A percentile compares a stretch with the other conserved stretches of the same genome.
These are phyloP conservation scores for Ustilago lituana DNA, from an alignment of 1,284 basidiomycete genomes.

Conservation along the genomic window DNA sequence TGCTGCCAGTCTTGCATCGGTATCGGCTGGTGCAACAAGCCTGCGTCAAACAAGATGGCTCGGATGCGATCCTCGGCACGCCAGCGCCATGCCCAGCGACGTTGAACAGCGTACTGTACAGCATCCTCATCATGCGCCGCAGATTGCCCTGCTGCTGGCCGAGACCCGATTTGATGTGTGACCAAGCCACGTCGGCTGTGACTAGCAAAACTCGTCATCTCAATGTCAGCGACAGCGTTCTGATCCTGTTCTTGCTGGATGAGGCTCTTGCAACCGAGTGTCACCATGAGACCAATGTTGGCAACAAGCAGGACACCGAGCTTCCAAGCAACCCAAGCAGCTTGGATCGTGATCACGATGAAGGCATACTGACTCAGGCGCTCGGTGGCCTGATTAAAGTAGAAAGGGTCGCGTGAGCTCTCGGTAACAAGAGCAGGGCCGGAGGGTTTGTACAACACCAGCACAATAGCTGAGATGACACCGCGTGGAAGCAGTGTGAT, in stretches of 20 bases:
- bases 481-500: conserved; percentile 48
- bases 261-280: conserved; percentile 21
- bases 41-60: conserved; percentile 32
- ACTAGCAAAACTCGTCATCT: conserved; percentile 14
- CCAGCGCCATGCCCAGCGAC: conserved; percentile 38
- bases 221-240: conserved; percentile 7
- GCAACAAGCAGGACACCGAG: conserved; percentile 27
- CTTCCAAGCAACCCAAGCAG: conserved; percentile 51
- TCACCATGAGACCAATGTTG: conserved; percentile 24
- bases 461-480: conserved; percentile 36
- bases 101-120: conserved; percentile 14
- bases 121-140: conserved; percentile 14
- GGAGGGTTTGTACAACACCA: conserved; percentile 41
- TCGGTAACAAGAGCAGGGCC: conserved; percentile 12
- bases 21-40: conserved; percentile 18
- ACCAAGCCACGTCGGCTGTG: conserved; percentile 13
- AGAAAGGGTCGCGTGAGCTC: conserved; percentile 25
- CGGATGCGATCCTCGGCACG: conserved; percentile 45
- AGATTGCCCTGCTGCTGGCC: background rate
- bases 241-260: conserved; percentile 24
- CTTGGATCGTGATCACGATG: conserved; percentile 45
- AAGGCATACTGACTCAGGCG: conserved; percentile 36
- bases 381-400: conserved; percentile 28
- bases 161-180: background rate
- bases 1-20: conserved; percentile 11